phyloP scores from a whole-genome alignment of 345 rosid genomes.

The Triadica sebifera region DNA sequence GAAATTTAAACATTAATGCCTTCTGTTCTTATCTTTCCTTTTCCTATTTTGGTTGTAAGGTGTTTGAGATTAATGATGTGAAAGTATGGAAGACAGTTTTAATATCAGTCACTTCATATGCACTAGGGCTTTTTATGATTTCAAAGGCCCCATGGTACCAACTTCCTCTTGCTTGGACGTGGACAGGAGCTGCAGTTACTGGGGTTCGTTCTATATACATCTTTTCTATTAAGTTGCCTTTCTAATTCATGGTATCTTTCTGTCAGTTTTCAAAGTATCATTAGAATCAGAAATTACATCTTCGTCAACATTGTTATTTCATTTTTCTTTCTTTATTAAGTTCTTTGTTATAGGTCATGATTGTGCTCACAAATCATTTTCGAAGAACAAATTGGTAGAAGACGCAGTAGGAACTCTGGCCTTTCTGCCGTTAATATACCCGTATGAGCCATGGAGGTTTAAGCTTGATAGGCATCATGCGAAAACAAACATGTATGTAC shows the following conservation, averaged over 20 bases:
- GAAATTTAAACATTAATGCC: neutral
- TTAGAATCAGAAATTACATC: neutral
- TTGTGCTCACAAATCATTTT: constrained; percentile 93
- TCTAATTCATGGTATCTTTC: constrained; percentile 2
- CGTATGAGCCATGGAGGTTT: constrained; percentile 95
- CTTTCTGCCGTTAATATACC: constrained; percentile 81
- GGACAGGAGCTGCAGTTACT: constrained; percentile 92
- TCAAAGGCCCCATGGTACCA: constrained; percentile 88
- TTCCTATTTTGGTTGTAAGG: constrained; percentile 39
- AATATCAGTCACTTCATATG: constrained; percentile 70
- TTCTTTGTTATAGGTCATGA: constrained; percentile 99
- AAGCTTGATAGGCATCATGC: constrained; percentile 95
- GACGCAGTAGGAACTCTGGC: constrained; percentile 94
- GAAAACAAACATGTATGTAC: constrained; percentile 80
- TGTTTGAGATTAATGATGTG: constrained; percentile 76
- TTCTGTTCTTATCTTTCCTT: constrained; percentile 4
- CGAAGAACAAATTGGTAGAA: constrained; percentile 81
- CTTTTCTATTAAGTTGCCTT: neutral
- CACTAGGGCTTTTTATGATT: constrained; percentile 80
- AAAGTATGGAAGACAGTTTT: constrained; percentile 90
- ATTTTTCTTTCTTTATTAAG: constrained; percentile 36
- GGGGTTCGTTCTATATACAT: constrained; percentile 54
- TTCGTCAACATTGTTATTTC: constrained; percentile 22
- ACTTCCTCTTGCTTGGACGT: constrained; percentile 95
- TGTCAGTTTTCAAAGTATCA: neutral